These are phyloP conservation scores for Tetrahymena elliotti DNA, from an alignment of 73 alveolate species.

Conservation along the genomic window DNA sequence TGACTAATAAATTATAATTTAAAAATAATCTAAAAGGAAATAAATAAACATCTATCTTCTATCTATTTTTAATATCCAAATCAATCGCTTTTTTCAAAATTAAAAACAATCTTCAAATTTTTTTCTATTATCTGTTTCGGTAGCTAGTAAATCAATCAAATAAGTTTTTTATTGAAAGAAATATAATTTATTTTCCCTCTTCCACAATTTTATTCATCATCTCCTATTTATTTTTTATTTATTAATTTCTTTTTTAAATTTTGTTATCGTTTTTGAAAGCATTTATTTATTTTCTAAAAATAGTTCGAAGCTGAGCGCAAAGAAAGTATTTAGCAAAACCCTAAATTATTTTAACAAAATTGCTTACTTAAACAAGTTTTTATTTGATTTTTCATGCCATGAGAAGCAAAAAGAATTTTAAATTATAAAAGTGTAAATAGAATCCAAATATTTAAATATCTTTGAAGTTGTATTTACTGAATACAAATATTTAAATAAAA, in stretches of 20 bases:
- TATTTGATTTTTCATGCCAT: too few relatives aligned
- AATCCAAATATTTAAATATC: not conserved
- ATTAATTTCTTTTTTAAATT: too few relatives aligned
- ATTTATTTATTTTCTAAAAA: not conserved
- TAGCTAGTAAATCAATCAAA: not conserved
- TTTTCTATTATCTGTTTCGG: not conserved
- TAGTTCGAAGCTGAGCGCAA: not conserved
- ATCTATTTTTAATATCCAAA: too few relatives aligned
- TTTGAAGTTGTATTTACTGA: not conserved
- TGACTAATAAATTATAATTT: not conserved
- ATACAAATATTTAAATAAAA: too few relatives aligned
- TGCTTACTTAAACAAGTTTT: too few relatives aligned
- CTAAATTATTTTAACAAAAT: too few relatives aligned
- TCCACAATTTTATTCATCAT: not conserved
- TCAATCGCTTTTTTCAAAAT: not conserved
- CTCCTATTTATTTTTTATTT: too few relatives aligned
- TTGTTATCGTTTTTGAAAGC: too few relatives aligned
- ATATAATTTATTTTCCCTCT: not conserved
- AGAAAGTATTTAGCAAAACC: too few relatives aligned
- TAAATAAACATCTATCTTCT: too few relatives aligned
- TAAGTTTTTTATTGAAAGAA: not conserved
- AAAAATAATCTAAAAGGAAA: not conserved
- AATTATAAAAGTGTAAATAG: not conserved
- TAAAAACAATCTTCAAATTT: not conserved
- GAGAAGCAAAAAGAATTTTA: too few relatives aligned